phyloP scores from a whole-genome alignment of 1,284 basidiomycete species.

The Omphalotus olearius region DNA sequence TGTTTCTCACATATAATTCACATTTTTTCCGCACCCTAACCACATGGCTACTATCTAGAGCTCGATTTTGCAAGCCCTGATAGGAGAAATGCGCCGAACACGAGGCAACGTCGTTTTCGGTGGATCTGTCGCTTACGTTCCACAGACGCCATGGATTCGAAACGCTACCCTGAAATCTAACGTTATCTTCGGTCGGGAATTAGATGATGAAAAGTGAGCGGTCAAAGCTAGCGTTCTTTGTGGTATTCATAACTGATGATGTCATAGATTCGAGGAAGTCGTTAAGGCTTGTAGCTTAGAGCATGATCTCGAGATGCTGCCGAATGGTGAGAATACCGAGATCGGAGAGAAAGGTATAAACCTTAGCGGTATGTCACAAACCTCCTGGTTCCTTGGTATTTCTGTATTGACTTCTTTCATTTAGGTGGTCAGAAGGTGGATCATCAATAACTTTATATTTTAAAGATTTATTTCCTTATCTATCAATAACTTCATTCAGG shows the following conservation, averaged over 20 bases:
- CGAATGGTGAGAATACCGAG: conserved; percentile 68
- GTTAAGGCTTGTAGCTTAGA: conserved; percentile 59
- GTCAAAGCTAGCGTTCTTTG: conserved; percentile 1
- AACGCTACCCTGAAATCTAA: conserved; percentile 70
- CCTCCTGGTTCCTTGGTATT: background rate
- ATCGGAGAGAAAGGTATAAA: conserved; percentile 85
- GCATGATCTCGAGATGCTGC: conserved; percentile 63
- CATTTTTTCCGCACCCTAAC: background rate
- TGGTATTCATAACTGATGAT: background rate
- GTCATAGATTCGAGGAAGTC: conserved; percentile 44
- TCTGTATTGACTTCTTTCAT: background rate
- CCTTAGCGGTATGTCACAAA: conserved; percentile 40
- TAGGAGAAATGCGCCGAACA: conserved; percentile 76
- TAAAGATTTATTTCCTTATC: conserved; percentile 25
- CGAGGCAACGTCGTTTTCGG: conserved; percentile 62
- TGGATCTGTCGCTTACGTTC: conserved; percentile 70
- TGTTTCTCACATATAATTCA: background rate
- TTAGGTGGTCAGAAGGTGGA: conserved; percentile 53
- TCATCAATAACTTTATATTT: background rate
- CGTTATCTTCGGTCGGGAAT: conserved; percentile 59
- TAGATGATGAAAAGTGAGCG: conserved; percentile 46
- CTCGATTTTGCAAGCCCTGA: conserved; percentile 64
- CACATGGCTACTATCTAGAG: conserved; percentile 32
- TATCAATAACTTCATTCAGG: conserved; percentile 35
- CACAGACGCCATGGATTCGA: conserved; percentile 79